Conservation (phyloP, 768 basidiomycete species). For the Mycena belliarum region DNA sequence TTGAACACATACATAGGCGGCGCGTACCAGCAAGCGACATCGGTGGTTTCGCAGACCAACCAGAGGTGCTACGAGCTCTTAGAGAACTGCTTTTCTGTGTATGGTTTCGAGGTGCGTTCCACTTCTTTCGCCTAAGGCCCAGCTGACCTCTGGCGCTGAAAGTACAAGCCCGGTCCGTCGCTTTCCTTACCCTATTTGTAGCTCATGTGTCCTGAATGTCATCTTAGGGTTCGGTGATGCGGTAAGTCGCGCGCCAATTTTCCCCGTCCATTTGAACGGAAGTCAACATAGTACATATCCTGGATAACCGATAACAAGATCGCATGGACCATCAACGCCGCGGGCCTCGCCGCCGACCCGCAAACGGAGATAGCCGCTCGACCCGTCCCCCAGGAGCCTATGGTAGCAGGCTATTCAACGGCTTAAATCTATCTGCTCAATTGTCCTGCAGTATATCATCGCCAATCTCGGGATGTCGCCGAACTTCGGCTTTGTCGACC, state of each 20-base stretch:
- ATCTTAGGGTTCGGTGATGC: constrained; percentile 9
- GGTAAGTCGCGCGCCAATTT: neutral
- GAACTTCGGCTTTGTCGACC: constrained; percentile 69
- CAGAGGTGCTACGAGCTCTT: constrained; percentile 54
- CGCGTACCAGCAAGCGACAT: constrained; percentile 80
- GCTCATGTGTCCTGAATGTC: neutral
- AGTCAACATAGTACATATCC: constrained; percentile 51
- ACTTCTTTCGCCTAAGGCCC: neutral
- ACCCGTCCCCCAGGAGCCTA: constrained; percentile 66
- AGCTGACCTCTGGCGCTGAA: neutral
- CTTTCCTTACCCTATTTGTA: neutral
- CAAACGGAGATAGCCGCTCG: constrained; percentile 48
- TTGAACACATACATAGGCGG: constrained; percentile 75
- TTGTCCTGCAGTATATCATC: constrained; percentile 66
- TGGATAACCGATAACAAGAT: constrained; percentile 58
- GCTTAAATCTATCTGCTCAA: too few species aligned
- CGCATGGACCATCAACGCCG: constrained; percentile 62
- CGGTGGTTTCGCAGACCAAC: constrained; percentile 43
- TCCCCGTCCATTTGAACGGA: too few species aligned
- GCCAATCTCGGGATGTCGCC: constrained; percentile 70
- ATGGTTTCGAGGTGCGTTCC: constrained; percentile 54
- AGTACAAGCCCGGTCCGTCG: constrained; percentile 49
- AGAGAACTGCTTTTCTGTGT: constrained; percentile 53
- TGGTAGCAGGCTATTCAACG: too few species aligned
- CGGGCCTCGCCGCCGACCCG: constrained; percentile 54